phyloP scores from a whole-genome alignment of 2,329 filamentous ascomycete genomes.

The Xylariales sp. region DNA sequence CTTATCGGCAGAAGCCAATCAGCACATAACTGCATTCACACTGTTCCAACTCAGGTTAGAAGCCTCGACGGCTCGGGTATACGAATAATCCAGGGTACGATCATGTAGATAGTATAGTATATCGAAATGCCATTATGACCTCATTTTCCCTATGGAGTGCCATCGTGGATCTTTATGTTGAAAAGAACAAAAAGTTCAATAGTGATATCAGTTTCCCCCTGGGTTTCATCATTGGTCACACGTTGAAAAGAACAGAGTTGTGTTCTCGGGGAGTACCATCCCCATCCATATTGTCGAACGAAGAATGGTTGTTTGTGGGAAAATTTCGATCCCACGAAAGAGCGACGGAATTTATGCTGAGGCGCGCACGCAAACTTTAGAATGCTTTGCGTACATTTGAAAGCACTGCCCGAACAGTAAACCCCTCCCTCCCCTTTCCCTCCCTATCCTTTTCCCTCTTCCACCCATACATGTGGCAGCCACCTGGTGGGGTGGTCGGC shows the following conservation, averaged over 20 bases:
- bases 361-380: neutral
- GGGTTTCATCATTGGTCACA: neutral
- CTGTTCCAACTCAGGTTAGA: too few species aligned
- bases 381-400: neutral
- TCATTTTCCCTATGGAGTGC: neutral
- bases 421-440: constrained; percentile 7
- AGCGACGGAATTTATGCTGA: neutral
- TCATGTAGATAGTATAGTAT: neutral
- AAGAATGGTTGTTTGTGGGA: neutral
- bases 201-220: neutral
- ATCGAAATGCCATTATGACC: neutral
- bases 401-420: neutral
- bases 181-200: neutral
- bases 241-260: neutral
- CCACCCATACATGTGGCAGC: constrained; percentile 2
- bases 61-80: too few species aligned
- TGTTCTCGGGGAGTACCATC: neutral
- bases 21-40: too few species aligned
- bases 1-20: too few species aligned
- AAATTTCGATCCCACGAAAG: neutral
- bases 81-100: too few species aligned
- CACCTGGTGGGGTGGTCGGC: neutral
- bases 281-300: neutral
- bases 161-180: neutral
- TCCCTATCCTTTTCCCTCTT: too few species aligned